Base-by-base conservation (phyloP, 2,329 filamentous ascomycete genomes). In the Fusarium austroafricanum region DNA sequence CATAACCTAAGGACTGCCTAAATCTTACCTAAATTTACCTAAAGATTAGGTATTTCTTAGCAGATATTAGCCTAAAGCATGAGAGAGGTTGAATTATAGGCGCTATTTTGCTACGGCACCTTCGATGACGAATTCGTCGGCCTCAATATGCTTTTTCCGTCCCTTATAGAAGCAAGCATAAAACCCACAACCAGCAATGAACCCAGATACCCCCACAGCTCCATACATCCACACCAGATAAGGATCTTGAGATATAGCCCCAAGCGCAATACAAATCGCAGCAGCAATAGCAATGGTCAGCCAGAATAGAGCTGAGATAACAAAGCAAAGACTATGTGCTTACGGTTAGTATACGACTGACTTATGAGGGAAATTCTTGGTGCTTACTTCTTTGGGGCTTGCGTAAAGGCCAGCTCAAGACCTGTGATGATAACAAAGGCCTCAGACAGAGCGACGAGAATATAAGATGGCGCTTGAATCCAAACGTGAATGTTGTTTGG, bases 151-250 rank as follows among this genome's bases (percentile, higher is more conserved):
- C 28, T 45, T 17, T 8, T 58, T 58, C 11, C 49, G 50, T 1
- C 39, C 50, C 6, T 39, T 55, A 4, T 44, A 55, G 6, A 58
- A 58, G 4, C 55, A 55, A 9, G 33, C 26, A 12, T 55, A 58
- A 23, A 58, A 58, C 7, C 11, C 3, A 10, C 49, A 55, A 2
- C 55, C 55, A 15, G 55, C 55, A 28, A 58, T 12, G 2, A 58
- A 58, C 0, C 49, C 55, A 5, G 55, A 55, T 2, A 55, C 12
- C 15, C 55, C 55, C 4, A 58, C 55, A 2, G 55, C 49, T 2
- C 29, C 55, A 55, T 58, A 58, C 55, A 58, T 58, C 55, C 55
- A 58, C 14, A 58, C 55, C 0, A 58, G 26, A 14, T 58, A 58
- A 3, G 55, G 49, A 6, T 58, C 55, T 10, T 55, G 49, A 0